A percentile compares a stretch with the other conserved stretches of the same genome.
Evolutionary conservation across 306 rosid genomes (phyloP).

Genomic region (Boehmeria nivea): DNA sequence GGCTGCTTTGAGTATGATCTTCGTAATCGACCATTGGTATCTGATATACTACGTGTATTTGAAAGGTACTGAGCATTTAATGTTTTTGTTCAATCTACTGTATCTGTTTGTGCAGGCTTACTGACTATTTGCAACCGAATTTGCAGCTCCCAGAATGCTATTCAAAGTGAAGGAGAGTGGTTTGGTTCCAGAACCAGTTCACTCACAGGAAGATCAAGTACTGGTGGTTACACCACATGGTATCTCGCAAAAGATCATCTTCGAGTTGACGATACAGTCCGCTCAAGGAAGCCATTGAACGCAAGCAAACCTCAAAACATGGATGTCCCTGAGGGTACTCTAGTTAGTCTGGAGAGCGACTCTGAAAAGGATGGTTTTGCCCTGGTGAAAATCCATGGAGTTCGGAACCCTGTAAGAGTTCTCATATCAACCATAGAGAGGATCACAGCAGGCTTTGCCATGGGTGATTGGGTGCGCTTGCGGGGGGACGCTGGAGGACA

Average conservation of each 20-base stretch:
- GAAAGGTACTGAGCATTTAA: conserved; percentile 43
- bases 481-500: conserved; percentile 38
- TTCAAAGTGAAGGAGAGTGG: conserved; percentile 55
- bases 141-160: conserved; percentile 52
- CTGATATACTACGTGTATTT: conserved; percentile 45
- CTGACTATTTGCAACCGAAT: conserved; percentile 12
- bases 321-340: conserved; percentile 62
- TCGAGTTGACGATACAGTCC: conserved; percentile 59
- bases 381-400: conserved; percentile 54
- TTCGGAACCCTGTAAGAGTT: conserved; percentile 55
- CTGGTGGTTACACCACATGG: conserved; percentile 45
- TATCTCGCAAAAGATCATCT: conserved; percentile 61
- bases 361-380: conserved; percentile 37
- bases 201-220: conserved; percentile 30
- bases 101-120: conserved; percentile 10
- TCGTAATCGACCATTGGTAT: conserved; percentile 65
- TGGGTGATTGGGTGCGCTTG: conserved; percentile 66
- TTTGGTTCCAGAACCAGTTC: conserved; percentile 36
- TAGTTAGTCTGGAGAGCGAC: conserved; percentile 50
- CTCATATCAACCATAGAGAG: conserved; percentile 51
- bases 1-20: conserved; percentile 84
- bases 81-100: neutral
- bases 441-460: conserved; percentile 51
- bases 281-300: conserved; percentile 58
- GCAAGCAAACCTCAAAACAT: conserved; percentile 44